Evolutionary conservation across 495 filamentous ascomycete genomes (phyloP).

Genomic region (Penicillium lagena): DNA sequence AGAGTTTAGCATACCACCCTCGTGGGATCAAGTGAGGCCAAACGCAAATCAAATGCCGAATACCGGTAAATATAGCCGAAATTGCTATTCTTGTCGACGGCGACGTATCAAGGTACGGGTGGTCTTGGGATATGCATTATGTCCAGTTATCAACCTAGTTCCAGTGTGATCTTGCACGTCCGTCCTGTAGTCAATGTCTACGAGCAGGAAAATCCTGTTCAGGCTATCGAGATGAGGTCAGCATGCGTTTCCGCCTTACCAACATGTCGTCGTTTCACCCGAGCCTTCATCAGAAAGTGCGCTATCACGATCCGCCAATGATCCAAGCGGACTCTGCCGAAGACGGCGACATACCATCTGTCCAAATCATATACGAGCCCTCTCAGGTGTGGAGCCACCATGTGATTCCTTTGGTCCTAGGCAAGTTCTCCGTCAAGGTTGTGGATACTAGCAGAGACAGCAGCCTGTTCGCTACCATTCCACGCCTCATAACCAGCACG

Average conservation of each 20-base stretch:
- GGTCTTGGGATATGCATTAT: neutral
- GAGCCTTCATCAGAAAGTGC: conserved; percentile 1
- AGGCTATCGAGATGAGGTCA: conserved; percentile 7
- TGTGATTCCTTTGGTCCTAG: conserved; percentile 10
- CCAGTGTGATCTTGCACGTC: conserved; percentile 6
- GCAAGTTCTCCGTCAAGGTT: conserved; percentile 4
- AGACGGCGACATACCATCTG: neutral
- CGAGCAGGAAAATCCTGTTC: conserved; percentile 1
- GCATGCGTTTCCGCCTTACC: conserved; percentile 7
- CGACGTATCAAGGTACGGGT: conserved; percentile 4
- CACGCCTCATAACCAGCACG: conserved; percentile 5
- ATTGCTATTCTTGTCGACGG: conserved; percentile 6
- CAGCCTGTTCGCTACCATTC: conserved; percentile 8
- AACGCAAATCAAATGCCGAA: conserved; percentile 3
- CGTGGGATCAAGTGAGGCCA: neutral
- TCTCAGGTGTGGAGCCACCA: conserved; percentile 4
- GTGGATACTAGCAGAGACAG: conserved; percentile 4
- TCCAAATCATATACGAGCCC: conserved; percentile 5
- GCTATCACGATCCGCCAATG: conserved; percentile 4
- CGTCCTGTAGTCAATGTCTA: conserved; percentile 7
- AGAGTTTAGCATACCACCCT: neutral
- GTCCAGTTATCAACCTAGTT: neutral
- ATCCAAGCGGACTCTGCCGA: neutral
- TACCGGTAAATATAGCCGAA: conserved; percentile 8
- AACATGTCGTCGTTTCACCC: conserved; percentile 4